Conservation (phyloP, 495 filamentous ascomycete species). For the Glonium stellatum region DNA sequence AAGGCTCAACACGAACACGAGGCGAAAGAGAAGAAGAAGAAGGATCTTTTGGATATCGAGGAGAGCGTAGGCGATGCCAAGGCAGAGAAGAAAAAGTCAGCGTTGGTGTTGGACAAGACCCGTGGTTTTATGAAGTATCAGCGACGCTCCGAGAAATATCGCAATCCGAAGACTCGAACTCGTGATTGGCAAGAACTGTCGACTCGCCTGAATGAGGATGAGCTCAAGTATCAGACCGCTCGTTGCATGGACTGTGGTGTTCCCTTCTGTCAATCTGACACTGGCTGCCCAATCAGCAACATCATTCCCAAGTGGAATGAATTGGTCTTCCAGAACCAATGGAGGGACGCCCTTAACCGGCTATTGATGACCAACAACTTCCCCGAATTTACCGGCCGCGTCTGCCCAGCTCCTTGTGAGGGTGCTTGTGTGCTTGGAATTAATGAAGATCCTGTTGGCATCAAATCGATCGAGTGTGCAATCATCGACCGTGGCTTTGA, state of each 20-base stretch:
- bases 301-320: conserved; percentile 99
- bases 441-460: conserved; percentile 96
- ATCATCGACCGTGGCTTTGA: conserved; percentile 99
- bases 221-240: conserved; percentile 96
- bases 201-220: conserved; percentile 83
- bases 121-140: conserved; percentile 98
- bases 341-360: conserved; percentile 91
- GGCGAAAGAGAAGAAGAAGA: conserved; percentile 56
- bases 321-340: conserved; percentile 84
- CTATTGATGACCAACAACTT: conserved; percentile 99
- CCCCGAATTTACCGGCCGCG: conserved; percentile 97
- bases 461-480: conserved; percentile 98
- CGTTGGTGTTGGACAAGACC: conserved; percentile 94
- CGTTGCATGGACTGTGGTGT: conserved; percentile 99
- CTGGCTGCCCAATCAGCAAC: conserved; percentile 96
- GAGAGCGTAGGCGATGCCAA: conserved; percentile 82
- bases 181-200: conserved; percentile 96
- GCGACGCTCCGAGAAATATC: conserved; percentile 91
- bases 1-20: conserved; percentile 54
- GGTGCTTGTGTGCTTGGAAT: conserved; percentile 97
- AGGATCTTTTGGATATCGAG: conserved; percentile 87
- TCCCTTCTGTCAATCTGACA: conserved; percentile 97
- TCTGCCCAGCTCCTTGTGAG: conserved; percentile 96
- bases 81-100: conserved; percentile 87
- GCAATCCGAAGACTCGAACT: conserved; percentile 73